Evolutionary conservation across 2,329 filamentous ascomycete species (phyloP).

Genomic region (Dothistroma septosporum): DNA sequence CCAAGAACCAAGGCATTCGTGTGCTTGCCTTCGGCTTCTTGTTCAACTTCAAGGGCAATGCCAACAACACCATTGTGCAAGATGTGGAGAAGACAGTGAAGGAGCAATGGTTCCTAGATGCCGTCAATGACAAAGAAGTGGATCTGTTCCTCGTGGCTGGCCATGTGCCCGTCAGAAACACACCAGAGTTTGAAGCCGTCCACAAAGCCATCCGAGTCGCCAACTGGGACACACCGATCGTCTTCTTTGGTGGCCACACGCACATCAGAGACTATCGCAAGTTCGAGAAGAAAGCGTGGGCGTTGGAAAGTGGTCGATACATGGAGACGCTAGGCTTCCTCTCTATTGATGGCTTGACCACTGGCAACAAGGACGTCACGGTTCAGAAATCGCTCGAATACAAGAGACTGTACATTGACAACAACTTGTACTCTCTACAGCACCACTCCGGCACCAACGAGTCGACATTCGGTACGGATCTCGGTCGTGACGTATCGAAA

Average conservation of each 20-base stretch:
- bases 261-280: conserved; percentile 81
- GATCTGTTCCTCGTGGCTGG: conserved; percentile 85
- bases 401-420: conserved; percentile 82
- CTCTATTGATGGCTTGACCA: conserved; percentile 67
- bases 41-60: conserved; percentile 87
- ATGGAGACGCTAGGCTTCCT: conserved; percentile 95
- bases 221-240: conserved; percentile 78
- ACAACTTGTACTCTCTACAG: conserved; percentile 79
- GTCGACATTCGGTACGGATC: conserved; percentile 68
- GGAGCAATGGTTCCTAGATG: conserved; percentile 83
- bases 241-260: conserved; percentile 85
- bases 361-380: conserved; percentile 32
- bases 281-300: conserved; percentile 74
- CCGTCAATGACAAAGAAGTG: conserved; percentile 70
- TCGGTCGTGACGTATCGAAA: conserved; percentile 66
- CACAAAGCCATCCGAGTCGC: conserved; percentile 72
- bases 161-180: conserved; percentile 72
- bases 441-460: conserved; percentile 72
- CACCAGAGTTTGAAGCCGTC: conserved; percentile 71
- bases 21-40: conserved; percentile 90
- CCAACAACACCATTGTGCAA: conserved; percentile 83
- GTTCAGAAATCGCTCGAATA: conserved; percentile 54
- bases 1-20: conserved; percentile 78
- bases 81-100: conserved; percentile 74
- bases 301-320: conserved; percentile 82